A percentile compares a stretch with the other conserved stretches of the same genome.
These are phyloP conservation scores for Paraconiothyrium sp. DNA, from an alignment of 2,329 filamentous ascomycete genomes.

Conservation along the genomic window DNA sequence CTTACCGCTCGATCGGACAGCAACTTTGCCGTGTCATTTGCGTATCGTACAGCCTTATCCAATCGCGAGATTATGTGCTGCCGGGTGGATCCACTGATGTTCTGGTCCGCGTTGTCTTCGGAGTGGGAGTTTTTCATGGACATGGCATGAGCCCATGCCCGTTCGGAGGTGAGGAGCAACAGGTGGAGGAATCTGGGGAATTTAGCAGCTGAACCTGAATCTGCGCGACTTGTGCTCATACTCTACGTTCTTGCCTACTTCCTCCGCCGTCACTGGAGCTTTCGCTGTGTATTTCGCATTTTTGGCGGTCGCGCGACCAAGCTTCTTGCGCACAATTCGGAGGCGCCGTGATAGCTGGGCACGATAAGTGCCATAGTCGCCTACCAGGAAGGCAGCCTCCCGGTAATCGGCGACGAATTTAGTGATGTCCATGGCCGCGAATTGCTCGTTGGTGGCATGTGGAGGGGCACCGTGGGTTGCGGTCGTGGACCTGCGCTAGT, in stretches of 20 bases:
- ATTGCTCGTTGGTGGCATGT: conserved; percentile 18
- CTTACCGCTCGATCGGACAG: conserved; percentile 71
- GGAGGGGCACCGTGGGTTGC: conserved; percentile 31
- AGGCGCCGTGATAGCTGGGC: conserved; percentile 81
- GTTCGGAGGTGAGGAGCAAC: conserved; percentile 85
- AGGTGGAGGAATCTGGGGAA: conserved; percentile 55
- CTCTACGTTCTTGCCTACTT: conserved; percentile 79
- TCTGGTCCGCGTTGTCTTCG: conserved; percentile 75
- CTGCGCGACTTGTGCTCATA: conserved; percentile 56
- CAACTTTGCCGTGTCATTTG: conserved; percentile 72
- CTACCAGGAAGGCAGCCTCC: conserved; percentile 84
- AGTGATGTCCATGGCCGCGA: conserved; percentile 82
- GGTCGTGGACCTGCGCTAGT: conserved; percentile 23
- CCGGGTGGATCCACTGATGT: conserved; percentile 79
- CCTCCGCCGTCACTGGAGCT: conserved; percentile 73
- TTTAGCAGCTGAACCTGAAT: conserved; percentile 3
- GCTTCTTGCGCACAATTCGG: conserved; percentile 82
- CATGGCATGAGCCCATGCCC: conserved; percentile 96
- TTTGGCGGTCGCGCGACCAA: conserved; percentile 84
- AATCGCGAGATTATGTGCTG: conserved; percentile 90
- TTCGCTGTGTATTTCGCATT: conserved; percentile 85
- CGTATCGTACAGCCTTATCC: conserved; percentile 78
- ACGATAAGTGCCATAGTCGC: conserved; percentile 88
- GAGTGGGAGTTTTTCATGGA: conserved; percentile 86
- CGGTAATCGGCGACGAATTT: conserved; percentile 80